A percentile compares a stretch with the other conserved stretches of the same genome.
phyloP scores from a whole-genome alignment of 2,329 filamentous ascomycete species.

The Trichoderma koningii region DNA sequence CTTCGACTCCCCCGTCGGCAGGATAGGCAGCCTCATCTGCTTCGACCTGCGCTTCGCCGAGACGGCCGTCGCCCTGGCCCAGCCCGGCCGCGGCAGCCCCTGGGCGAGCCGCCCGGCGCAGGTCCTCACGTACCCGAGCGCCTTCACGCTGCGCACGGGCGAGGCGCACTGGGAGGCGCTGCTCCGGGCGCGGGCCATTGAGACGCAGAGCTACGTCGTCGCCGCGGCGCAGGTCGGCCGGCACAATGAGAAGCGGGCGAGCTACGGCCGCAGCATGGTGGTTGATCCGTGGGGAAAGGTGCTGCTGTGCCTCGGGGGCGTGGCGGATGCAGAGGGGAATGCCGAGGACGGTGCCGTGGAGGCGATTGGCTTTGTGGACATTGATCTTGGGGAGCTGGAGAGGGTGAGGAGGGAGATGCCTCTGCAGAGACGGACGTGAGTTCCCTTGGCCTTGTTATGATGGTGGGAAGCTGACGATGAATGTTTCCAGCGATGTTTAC shows the following conservation, averaged over 20 bases:
- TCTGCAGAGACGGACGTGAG: slow-evolving; percentile 54
- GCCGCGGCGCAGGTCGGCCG: slow-evolving; percentile 78
- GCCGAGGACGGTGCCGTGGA: slow-evolving; percentile 46
- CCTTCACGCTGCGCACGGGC: slow-evolving; percentile 86
- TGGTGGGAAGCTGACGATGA: neutral
- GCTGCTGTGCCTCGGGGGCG: slow-evolving; percentile 63
- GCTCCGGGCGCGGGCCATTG: slow-evolving; percentile 78
- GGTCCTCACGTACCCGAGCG: slow-evolving; percentile 82
- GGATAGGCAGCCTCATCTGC: slow-evolving; percentile 79
- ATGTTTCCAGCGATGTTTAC: slow-evolving; percentile 16
- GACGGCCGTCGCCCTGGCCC: slow-evolving; percentile 65
- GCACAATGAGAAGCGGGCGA: slow-evolving; percentile 73
- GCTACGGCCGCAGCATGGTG: slow-evolving; percentile 84
- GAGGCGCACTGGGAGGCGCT: slow-evolving; percentile 82
- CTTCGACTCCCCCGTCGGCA: slow-evolving; percentile 72
- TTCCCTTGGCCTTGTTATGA: slow-evolving; percentile 31
- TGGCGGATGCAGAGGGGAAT: slow-evolving; percentile 46
- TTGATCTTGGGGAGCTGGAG: slow-evolving; percentile 52
- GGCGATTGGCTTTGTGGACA: slow-evolving; percentile 57
- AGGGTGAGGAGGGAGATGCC: slow-evolving; percentile 56
- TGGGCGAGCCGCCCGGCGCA: slow-evolving; percentile 57
- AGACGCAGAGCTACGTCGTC: slow-evolving; percentile 84
- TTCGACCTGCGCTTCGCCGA: slow-evolving; percentile 90
- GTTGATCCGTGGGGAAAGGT: slow-evolving; percentile 86
- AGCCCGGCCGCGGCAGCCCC: slow-evolving; percentile 38